These are phyloP conservation scores for Candida boidinii DNA, from an alignment of 805 yeast species.

Conservation along the genomic window DNA sequence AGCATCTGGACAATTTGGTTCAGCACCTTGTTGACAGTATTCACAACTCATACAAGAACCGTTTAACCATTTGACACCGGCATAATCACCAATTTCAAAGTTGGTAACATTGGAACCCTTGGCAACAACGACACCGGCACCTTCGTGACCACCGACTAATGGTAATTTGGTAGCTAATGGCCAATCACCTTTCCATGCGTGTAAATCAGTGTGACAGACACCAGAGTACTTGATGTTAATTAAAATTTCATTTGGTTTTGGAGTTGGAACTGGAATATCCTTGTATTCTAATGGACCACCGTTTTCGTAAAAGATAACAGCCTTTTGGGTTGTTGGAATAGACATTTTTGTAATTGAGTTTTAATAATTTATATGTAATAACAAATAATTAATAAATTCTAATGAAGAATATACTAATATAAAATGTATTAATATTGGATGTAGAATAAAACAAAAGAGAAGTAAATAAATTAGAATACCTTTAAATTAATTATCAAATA, in stretches of 20 bases:
- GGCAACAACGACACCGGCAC: conserved; percentile 81
- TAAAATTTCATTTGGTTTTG: conserved; percentile 69
- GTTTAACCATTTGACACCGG: conserved; percentile 81
- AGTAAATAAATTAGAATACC: too few relatives aligned
- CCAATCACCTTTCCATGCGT: conserved; percentile 95
- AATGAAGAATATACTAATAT: too few relatives aligned
- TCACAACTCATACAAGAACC: conserved; percentile 74
- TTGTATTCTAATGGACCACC: conserved; percentile 58
- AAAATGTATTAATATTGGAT: too few relatives aligned
- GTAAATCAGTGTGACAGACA: conserved; percentile 91
- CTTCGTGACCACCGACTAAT: conserved; percentile 84
- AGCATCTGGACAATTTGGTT: conserved; percentile 64
- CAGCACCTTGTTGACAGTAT: conserved; percentile 57
- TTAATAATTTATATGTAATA: too few relatives aligned
- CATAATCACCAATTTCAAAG: conserved; percentile 71
- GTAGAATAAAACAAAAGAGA: too few relatives aligned
- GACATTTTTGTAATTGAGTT: conserved; percentile 31
- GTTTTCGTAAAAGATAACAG: conserved; percentile 56
- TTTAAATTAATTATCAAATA: too few relatives aligned
- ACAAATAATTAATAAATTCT: too few relatives aligned
- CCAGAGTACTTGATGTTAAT: conserved; percentile 82
- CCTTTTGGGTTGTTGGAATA: conserved; percentile 65
- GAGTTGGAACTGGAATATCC: conserved; percentile 75
- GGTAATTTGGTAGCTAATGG: conserved; percentile 70
- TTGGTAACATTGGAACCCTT: conserved; percentile 60